Percentiles rank a stretch among this genome's conserved stretches.
Conservation (phyloP, 2,329 filamentous ascomycete species). For the Aureobasidium mangrovei region DNA sequence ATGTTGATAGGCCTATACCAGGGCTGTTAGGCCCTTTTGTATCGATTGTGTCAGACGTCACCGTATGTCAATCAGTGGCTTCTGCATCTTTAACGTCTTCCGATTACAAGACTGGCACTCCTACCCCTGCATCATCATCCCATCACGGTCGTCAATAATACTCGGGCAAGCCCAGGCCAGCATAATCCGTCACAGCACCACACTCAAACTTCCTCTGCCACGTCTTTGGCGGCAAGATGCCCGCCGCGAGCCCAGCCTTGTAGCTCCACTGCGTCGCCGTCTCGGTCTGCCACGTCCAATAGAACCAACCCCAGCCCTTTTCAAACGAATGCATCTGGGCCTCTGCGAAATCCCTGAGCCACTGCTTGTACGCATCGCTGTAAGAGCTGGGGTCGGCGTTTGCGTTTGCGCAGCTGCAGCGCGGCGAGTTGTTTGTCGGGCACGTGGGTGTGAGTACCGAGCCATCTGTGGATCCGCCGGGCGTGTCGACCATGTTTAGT, state of each 20-base stretch:
- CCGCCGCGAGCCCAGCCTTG: conserved; percentile 65
- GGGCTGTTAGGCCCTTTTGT: too few species aligned
- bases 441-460: conserved; percentile 64
- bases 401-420: conserved; percentile 65
- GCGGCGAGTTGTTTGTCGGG: conserved; percentile 50
- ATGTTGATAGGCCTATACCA: too few species aligned
- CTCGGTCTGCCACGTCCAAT: conserved; percentile 98
- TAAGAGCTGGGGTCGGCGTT: conserved; percentile 66
- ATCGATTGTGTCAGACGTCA: too few species aligned
- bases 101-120: background rate
- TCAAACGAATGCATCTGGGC: conserved; percentile 96
- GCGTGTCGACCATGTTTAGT: conserved; percentile 46
- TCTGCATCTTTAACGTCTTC: too few species aligned
- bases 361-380: conserved; percentile 68
- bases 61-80: too few species aligned
- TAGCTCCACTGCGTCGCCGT: conserved; percentile 84
- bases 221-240: conserved; percentile 59
- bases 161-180: conserved; percentile 34
- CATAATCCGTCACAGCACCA: conserved; percentile 33
- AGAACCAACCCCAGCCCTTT: conserved; percentile 93
- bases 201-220: conserved; percentile 38
- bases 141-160: conserved; percentile 14
- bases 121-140: background rate
- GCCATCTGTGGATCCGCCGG: conserved; percentile 47
- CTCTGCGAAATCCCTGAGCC: conserved; percentile 81